Evolutionary conservation across 306 rosid genomes (phyloP).

Genomic region (Quercus aquifolioides): DNA sequence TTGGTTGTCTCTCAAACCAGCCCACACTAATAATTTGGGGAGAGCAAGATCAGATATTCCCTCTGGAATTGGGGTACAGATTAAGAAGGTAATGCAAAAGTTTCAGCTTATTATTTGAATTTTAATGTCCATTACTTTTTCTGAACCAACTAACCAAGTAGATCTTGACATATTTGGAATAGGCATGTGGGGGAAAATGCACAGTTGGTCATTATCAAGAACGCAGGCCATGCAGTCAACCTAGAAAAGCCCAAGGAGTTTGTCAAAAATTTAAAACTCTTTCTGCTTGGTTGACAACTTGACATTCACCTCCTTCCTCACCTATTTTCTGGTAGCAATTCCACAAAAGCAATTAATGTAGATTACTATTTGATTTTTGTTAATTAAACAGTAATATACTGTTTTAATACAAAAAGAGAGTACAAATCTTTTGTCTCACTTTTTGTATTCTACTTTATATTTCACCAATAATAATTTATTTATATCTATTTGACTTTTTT

Average conservation of each 20-base stretch:
- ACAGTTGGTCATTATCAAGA: constrained; percentile 40
- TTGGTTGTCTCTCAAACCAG: constrained; percentile 29
- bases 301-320: constrained; percentile 4
- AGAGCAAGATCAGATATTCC: constrained; percentile 64
- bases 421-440: no score
- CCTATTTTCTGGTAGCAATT: constrained; percentile 23
- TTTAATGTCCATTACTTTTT: constrained; percentile 1
- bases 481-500: no score
- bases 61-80: constrained; percentile 59
- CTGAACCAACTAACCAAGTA: neutral
- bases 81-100: constrained; percentile 49
- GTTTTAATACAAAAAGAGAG: no score
- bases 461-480: no score
- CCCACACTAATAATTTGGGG: constrained; percentile 61
- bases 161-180: constrained; percentile 6
- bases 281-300: constrained; percentile 29
- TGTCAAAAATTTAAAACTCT: constrained; percentile 41
- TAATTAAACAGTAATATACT: no score
- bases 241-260: constrained; percentile 56
- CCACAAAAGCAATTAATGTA: constrained; percentile 1
- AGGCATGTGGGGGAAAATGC: constrained; percentile 54
- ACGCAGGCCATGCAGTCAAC: constrained; percentile 72
- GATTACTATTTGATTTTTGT: no score
- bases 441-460: no score
- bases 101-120: constrained; percentile 3